Conservation (phyloP, 2,329 filamentous ascomycete species). For the Stemphylium lycopersici region DNA sequence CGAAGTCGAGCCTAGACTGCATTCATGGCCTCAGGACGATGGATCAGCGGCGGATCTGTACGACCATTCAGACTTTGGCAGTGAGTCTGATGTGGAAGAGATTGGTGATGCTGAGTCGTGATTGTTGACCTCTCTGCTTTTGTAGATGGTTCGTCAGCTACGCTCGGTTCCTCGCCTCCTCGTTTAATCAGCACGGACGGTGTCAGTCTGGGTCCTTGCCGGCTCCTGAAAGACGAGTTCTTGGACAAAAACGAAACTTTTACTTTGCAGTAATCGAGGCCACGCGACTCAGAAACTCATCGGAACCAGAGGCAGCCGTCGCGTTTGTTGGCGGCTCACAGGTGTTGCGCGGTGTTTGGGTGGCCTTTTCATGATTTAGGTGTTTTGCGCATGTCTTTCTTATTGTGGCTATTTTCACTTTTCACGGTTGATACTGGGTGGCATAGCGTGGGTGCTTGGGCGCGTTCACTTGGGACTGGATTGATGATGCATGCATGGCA, state of each 20-base stretch:
- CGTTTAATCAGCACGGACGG: neutral
- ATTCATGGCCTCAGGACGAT: constrained; percentile 37
- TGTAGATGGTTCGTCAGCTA: neutral
- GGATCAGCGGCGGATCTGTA: constrained; percentile 39
- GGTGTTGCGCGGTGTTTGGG: neutral
- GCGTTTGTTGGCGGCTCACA: neutral
- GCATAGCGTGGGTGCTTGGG: constrained; percentile 31
- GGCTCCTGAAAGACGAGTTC: neutral
- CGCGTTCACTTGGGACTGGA: neutral
- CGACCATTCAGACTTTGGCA: constrained; percentile 47
- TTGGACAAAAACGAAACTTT: neutral
- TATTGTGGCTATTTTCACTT: neutral
- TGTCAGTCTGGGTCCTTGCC: neutral
- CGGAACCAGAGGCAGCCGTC: too few species aligned
- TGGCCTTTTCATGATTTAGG: neutral
- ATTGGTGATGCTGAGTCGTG: constrained; percentile 25
- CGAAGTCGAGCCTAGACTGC: constrained; percentile 32
- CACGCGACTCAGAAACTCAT: too few species aligned
- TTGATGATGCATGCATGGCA: neutral
- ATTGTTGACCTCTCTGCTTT: neutral
- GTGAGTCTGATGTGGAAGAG: constrained; percentile 45
- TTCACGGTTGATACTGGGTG: constrained; percentile 16
- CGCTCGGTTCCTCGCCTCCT: neutral
- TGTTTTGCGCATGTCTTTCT: neutral
- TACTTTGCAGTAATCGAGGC: too few species aligned